Conservation (phyloP, 2,329 filamentous ascomycete genomes). For the Microsporum ferrugineum region DNA sequence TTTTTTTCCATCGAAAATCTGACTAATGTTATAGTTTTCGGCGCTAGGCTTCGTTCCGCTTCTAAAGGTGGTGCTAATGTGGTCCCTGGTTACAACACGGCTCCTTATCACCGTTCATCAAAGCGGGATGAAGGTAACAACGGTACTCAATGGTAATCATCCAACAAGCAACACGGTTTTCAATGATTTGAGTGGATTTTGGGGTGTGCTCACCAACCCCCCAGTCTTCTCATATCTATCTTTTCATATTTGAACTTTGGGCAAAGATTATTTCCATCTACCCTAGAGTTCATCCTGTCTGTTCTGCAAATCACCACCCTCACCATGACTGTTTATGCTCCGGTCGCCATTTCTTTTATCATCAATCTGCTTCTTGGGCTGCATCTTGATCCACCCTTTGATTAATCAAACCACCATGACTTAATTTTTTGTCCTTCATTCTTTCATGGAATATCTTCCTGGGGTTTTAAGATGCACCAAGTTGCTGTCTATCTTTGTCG, state of each 20-base stretch:
- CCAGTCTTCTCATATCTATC: neutral
- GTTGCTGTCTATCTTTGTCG: neutral
- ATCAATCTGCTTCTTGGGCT: neutral
- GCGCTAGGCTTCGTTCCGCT: conserved; percentile 76
- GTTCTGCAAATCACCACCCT: neutral
- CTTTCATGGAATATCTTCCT: neutral
- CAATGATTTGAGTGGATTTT: neutral
- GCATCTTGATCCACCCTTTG: neutral
- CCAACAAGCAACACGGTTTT: neutral
- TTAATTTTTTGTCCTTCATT: neutral
- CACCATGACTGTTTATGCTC: neutral
- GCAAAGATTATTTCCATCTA: neutral
- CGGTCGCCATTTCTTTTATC: neutral
- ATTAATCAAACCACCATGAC: neutral
- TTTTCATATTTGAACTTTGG: conserved; percentile 4
- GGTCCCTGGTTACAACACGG: conserved; percentile 28
- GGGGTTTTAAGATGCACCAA: conserved; percentile 1
- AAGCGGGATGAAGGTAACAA: conserved; percentile 43
- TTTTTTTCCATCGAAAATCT: conserved; percentile 56
- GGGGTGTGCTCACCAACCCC: neutral
- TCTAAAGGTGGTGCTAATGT: conserved; percentile 53
- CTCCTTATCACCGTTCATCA: conserved; percentile 38
- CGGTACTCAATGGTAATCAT: conserved; percentile 35
- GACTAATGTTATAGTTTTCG: conserved; percentile 74
- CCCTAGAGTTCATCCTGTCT: neutral